phyloP scores from a whole-genome alignment of 163 green algal species.

The Volvox carteri region DNA sequence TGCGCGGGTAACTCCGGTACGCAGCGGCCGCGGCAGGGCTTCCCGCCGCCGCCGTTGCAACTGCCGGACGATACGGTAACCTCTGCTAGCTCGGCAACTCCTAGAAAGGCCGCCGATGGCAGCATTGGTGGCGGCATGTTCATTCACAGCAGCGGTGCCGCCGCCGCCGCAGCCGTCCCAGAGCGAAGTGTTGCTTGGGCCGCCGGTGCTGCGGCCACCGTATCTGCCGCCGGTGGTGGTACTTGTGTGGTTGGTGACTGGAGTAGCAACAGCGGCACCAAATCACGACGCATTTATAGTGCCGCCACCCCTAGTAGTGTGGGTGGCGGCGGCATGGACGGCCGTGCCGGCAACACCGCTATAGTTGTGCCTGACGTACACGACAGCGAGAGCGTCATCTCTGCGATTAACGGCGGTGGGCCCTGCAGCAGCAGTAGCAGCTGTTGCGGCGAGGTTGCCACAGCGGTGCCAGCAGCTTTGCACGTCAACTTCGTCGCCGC shows the following conservation, averaged over 20 bases:
- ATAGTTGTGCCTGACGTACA: not conserved
- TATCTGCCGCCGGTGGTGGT: not conserved
- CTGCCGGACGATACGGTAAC: not conserved
- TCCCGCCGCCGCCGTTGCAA: not conserved
- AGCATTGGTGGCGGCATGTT: not conserved
- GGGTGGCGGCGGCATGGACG: not conserved
- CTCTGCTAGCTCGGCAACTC: not conserved
- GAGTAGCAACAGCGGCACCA: not conserved
- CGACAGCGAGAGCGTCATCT: not conserved
- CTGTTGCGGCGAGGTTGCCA: not conserved
- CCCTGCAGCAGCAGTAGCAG: conserved; percentile 5
- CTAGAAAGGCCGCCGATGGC: not conserved
- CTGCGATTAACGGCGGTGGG: not conserved
- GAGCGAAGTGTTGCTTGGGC: not conserved
- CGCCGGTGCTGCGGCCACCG: not conserved
- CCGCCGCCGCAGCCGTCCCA: not conserved
- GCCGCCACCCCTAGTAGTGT: not conserved
- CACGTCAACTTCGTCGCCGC: too few relatives aligned
- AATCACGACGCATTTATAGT: not conserved
- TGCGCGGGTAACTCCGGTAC: not conserved
- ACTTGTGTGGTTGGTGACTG: not conserved
- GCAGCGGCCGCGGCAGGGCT: not conserved
- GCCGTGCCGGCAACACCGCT: not conserved
- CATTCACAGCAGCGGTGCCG: not conserved
- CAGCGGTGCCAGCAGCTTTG: too few relatives aligned